Conservation (phyloP, 1,139 yeast genomes). For the Debaryomycetaceae sp. region DNA sequence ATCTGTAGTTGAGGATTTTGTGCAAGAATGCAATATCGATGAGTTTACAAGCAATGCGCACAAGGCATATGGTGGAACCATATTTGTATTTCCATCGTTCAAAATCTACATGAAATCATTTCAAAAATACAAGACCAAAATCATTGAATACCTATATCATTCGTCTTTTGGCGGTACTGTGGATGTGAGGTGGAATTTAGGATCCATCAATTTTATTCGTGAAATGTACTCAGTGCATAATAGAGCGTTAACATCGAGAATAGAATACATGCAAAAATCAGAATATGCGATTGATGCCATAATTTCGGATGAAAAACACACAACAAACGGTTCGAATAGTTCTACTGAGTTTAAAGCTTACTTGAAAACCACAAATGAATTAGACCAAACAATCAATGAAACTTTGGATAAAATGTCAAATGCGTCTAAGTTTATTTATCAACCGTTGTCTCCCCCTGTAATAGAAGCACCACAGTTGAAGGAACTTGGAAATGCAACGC, state of each 20-base stretch:
- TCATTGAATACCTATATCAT: slow-evolving; percentile 62
- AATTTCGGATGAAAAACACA: slow-evolving; percentile 16
- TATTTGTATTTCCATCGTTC: slow-evolving; percentile 76
- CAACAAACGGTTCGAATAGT: slow-evolving; percentile 8
- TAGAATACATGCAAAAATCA: slow-evolving; percentile 22
- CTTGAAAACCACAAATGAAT: slow-evolving; percentile 31
- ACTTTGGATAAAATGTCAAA: slow-evolving; percentile 62
- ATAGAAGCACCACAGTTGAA: slow-evolving; percentile 87
- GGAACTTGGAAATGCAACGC: slow-evolving; percentile 95
- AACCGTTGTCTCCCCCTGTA: slow-evolving; percentile 68
- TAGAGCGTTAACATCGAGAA: slow-evolving; percentile 38
- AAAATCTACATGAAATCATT: slow-evolving; percentile 72
- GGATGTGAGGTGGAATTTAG: slow-evolving; percentile 90
- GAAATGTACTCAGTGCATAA: slow-evolving; percentile 79
- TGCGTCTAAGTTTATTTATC: slow-evolving; percentile 56
- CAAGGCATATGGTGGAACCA: slow-evolving; percentile 73
- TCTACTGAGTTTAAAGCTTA: slow-evolving; percentile 30
- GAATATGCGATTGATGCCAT: slow-evolving; percentile 9
- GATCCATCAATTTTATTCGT: slow-evolving; percentile 84
- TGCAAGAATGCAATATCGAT: slow-evolving; percentile 44
- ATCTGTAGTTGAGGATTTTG: slow-evolving; percentile 43
- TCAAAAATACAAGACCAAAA: slow-evolving; percentile 48
- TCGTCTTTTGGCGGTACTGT: slow-evolving; percentile 86
- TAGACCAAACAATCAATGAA: slow-evolving; percentile 16
- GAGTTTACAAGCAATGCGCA: slow-evolving; percentile 56